Evolutionary conservation across 352 stramenopile genomes (phyloP).

Genomic region (Globisporangium splendens): DNA sequence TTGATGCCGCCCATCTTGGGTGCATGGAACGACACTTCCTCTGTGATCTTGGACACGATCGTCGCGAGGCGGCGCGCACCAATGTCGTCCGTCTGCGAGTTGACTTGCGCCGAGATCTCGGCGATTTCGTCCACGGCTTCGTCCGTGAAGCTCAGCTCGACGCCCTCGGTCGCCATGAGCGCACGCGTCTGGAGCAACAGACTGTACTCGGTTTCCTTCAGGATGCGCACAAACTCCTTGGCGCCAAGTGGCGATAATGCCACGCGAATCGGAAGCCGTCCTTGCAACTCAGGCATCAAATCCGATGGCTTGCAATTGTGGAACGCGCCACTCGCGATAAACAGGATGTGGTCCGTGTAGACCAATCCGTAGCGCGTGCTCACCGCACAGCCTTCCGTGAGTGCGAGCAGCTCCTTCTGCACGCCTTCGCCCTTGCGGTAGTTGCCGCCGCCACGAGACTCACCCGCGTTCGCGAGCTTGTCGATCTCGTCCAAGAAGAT

Average conservation of each 20-base stretch:
- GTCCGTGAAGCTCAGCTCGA: constrained; percentile 93
- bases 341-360: constrained; percentile 99
- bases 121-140: constrained; percentile 97
- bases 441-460: constrained; percentile 72
- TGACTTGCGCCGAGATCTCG: constrained; percentile 90
- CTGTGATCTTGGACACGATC: constrained; percentile 96
- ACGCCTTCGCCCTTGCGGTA: constrained; percentile 94
- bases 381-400: constrained; percentile 96
- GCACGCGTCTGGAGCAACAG: constrained; percentile 95
- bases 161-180: constrained; percentile 95
- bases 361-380: constrained; percentile 93
- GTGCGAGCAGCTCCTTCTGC: constrained; percentile 97
- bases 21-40: constrained; percentile 97
- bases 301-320: constrained; percentile 96
- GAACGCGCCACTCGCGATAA: constrained; percentile 96
- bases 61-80: constrained; percentile 96
- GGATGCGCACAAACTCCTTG: constrained; percentile 96
- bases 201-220: constrained; percentile 96
- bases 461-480: constrained; percentile 93
- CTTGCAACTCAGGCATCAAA: constrained; percentile 97
- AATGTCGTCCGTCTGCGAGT: constrained; percentile 97
- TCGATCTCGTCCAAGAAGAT: constrained; percentile 99
- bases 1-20: constrained; percentile 82
- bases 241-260: constrained; percentile 96
- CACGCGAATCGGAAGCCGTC: constrained; percentile 97